Conservation (phyloP, 805 yeast species). For the Priceomyces fermenticarens region DNA sequence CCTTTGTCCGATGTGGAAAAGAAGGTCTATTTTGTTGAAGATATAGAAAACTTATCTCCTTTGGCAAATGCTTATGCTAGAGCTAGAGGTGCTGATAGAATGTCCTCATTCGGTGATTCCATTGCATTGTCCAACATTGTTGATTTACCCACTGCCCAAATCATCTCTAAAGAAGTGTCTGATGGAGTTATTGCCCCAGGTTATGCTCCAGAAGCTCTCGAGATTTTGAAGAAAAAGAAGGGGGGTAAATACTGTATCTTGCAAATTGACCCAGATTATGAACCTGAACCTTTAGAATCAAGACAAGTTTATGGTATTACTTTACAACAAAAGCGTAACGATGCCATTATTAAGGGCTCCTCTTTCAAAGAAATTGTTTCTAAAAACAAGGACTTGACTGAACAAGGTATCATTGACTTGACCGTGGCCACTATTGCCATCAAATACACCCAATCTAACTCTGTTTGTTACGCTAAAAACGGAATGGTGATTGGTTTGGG, state of each 20-base stretch:
- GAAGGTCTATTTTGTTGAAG: constrained; percentile 92
- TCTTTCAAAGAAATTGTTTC: constrained; percentile 92
- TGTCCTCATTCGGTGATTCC: constrained; percentile 98
- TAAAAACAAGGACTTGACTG: constrained; percentile 78
- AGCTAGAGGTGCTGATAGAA: constrained; percentile 99
- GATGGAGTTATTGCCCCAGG: constrained; percentile 99
- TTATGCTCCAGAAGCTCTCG: constrained; percentile 88
- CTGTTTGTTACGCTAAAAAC: constrained; percentile 96
- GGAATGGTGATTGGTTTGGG: constrained; percentile 99
- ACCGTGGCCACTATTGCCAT: constrained; percentile 96
- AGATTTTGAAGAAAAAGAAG: constrained; percentile 84
- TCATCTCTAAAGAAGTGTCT: constrained; percentile 94
- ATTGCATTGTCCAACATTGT: constrained; percentile 96
- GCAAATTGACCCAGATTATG: constrained; percentile 93
- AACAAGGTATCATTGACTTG: constrained; percentile 89
- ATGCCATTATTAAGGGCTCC: constrained; percentile 88
- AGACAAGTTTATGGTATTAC: constrained; percentile 96
- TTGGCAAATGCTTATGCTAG: constrained; percentile 97
- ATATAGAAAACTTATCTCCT: constrained; percentile 92
- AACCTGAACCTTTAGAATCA: constrained; percentile 77
- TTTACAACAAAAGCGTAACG: constrained; percentile 95
- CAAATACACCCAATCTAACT: constrained; percentile 97
- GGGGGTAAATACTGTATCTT: constrained; percentile 95
- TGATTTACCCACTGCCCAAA: constrained; percentile 93
- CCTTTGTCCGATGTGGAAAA: constrained; percentile 90